Percentiles rank a stretch among this genome's conserved stretches.
Evolutionary conservation across 1,139 yeast species (phyloP).

Genomic region (Yamadazyma trypodendri): DNA sequence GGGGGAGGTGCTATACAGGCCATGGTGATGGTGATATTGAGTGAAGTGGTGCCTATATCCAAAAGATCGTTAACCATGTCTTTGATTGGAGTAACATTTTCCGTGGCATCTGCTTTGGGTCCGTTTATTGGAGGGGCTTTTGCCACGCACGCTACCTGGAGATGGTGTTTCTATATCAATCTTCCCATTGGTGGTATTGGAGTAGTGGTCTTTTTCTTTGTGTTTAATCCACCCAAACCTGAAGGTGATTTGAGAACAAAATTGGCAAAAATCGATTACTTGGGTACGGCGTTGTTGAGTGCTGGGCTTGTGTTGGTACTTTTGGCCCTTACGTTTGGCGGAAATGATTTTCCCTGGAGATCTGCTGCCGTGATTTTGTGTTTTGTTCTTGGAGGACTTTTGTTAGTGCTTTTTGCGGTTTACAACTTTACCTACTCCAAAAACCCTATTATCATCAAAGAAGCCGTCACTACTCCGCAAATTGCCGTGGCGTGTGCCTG

Average conservation of each 20-base stretch:
- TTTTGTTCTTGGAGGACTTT: conserved; percentile 54
- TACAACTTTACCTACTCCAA: conserved; percentile 50
- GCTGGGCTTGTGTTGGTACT: conserved; percentile 31
- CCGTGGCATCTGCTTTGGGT: conserved; percentile 57
- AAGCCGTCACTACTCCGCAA: conserved; percentile 35
- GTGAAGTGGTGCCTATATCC: conserved; percentile 62
- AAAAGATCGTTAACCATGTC: conserved; percentile 54
- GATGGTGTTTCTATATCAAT: conserved; percentile 78
- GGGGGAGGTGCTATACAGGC: conserved; percentile 74
- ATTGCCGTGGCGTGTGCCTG: conserved; percentile 38
- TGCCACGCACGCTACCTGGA: conserved; percentile 61
- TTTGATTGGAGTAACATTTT: conserved; percentile 51
- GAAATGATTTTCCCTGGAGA: conserved; percentile 34
- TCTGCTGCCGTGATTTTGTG: conserved; percentile 56
- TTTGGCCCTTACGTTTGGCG: conserved; percentile 38
- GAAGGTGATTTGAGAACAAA: conserved; percentile 40
- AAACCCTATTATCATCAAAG: conserved; percentile 47
- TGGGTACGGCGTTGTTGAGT: conserved; percentile 31
- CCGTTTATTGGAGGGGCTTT: conserved; percentile 72
- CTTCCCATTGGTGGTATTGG: conserved; percentile 68
- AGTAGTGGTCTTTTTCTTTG: conserved; percentile 38
- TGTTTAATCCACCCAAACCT: conserved; percentile 58
- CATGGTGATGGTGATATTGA: conserved; percentile 55
- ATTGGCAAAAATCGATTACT: conserved; percentile 34
- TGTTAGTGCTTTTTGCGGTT: conserved; percentile 35